Evolutionary conservation across 345 rosid genomes (phyloP), one percentile per base, ranked within the genome.

Genomic region (Diplotaxis tenuifolia): DNA sequence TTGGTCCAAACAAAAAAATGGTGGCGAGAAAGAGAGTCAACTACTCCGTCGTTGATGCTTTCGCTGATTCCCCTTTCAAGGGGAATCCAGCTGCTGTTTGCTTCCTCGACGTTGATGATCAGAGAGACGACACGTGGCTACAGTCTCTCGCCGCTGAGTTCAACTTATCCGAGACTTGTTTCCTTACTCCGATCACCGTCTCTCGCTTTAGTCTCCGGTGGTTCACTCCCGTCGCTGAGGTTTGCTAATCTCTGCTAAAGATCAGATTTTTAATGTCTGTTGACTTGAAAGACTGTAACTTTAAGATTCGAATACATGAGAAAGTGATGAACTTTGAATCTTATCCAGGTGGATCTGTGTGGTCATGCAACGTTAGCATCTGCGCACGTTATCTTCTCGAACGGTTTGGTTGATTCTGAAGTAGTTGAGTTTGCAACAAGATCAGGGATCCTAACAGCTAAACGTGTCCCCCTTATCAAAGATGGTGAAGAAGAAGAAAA

Each of bases 71-170:
- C 1, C 80, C 96, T 4, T 93, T 91, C 84, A 84, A 83, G 83
- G 96, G 98, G 3, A 93, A 89, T 73, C 98, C 97, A 11, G 96
- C 96, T 0, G 94, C 94, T 0, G 97, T 93, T 15, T 93, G 97
- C 58, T 80, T 90, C 54, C 73, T 93, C 66, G 9, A 65, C 23
- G 86, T 84, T 32, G 82, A 88, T 55, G 88, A 87, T 22, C 79
- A 83, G 68, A 82, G 79, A 77, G 90, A 87, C 22, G 89, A 90
- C 20, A 55, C 70, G 14, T 93, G 98, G 98, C 38, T 93, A 65
- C 96, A 88, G 63, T 71, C 83, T 1, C 76, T 87, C 18, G 86
- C 90, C 28, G 40, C 76, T 2, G 92, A 89, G 78, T 89, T 89
- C 81, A 86, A 85, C 50, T 1, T 83, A 76, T 77, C 96, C 0